Evolutionary conservation across 768 basidiomycete genomes (phyloP), one percentile per base, ranked within the genome.

Genomic region (Phallus indusiatus): DNA sequence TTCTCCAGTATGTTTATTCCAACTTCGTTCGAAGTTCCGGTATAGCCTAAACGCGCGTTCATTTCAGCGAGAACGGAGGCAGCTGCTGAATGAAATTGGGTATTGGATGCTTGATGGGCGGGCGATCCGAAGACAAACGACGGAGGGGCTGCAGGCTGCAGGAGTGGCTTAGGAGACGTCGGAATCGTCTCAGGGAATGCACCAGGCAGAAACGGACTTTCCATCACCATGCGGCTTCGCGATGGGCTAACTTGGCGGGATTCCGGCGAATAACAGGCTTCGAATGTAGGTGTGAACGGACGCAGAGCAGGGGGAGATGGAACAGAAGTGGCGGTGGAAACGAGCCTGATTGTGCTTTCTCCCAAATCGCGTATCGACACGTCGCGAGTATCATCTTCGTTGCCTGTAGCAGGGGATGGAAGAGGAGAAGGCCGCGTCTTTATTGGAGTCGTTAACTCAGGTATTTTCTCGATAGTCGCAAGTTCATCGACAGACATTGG

Each of bases 81-180:
- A 0, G 88, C 85, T 0, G 85, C 84, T 1, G 74, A 69, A 54
- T 76, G 78, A 71, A 92, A 91, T 54, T 85, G 79, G n/a, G 73
- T 70, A 63, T 87, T 83, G 34, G 84, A 82, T 48, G 80, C 76
- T 50, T 73, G 76, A 65, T 87, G 76, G 60, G 80, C 79, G 0
- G 88, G 85, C 0, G 89, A 90, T 22, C 89, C 89, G 64, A 92
- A 92, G 20, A 89, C 67, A 72, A 91, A 92, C 0, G 84, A 81
- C 21, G 11, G 57, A 20, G 57, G 48, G 5, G 17, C 50, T 53
- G 64, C 64, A 42, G 71, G 65, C 37, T 66, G 58, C 20, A 64
- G 46, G 7, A 16, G n/a, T 16, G 55, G 42, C 9, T 33, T 35
- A 34, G 65, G 59, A 14, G 62, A 49, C 55, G 67, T 67, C 47